Evolutionary conservation across 306 rosid species (phyloP), one percentile per base, ranked within the genome.

Genomic region (Acacia confusa): DNA sequence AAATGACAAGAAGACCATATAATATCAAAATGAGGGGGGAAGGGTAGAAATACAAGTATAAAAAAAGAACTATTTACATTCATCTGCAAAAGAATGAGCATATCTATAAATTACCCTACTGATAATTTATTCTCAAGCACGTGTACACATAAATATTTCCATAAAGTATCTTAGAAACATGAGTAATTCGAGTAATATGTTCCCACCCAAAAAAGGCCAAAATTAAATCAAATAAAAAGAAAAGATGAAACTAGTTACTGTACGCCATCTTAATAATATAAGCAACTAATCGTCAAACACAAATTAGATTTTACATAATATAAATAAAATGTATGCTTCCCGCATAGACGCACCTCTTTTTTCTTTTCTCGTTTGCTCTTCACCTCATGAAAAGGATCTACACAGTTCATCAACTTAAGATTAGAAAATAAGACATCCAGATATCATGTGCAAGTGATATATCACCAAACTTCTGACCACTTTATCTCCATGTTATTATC

Each of bases 311-410:
- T 72, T 8, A 41, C 43, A 66, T 4, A 63, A 75, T 16, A 17
- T 5, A 57, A 52, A 77, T 67, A 77, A 77, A 19, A 60, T 40
- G 34, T 20, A 82, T 55, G 81, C 30, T 70, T 65, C 78, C 65
- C 47, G 78, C 45, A 63, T 28, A 34, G 55, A 82, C 92, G 52
- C 80, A 94, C 98, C 98, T 94, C 98, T 83, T 94, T 94, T 89
- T 90, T 94, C 98, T 94, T 94, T 76, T 92, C 98, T 67, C 98
- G 89, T 77, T 94, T 94, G 97, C 98, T 94, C 94, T 92, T 94
- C 92, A 94, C 98, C 88, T 94, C 98, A 40, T 92, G 98, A 88
- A 94, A 94, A 88, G 97, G 91, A 92, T 94, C 98, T 94, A 79
- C 98, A 86, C 67, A 86, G 78, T 65, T 45, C 34, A 78, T 44